These are phyloP conservation scores for Torrubiellomyces zombiae DNA, from an alignment of 2,329 filamentous ascomycete species.

Conservation along the genomic window DNA sequence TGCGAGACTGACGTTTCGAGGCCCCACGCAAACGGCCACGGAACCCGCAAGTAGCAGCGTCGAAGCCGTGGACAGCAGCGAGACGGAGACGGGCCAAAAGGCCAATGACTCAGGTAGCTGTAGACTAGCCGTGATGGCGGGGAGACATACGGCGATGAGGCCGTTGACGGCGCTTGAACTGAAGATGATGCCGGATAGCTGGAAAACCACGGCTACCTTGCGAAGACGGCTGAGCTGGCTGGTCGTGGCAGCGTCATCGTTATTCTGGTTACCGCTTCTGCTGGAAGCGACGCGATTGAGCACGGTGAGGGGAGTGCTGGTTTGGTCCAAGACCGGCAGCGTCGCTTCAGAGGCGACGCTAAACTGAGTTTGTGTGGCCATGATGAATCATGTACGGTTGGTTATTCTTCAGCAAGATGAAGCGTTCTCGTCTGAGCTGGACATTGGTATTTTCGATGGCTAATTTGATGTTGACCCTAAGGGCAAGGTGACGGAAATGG, in stretches of 20 bases:
- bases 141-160: conserved; percentile 21
- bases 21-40: conserved; percentile 20
- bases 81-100: conserved; percentile 22
- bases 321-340: too few relatives aligned
- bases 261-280: conserved; percentile 1
- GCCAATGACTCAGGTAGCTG: conserved; percentile 15
- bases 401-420: too few relatives aligned
- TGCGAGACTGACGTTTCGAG: conserved; percentile 14
- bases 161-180: conserved; percentile 3
- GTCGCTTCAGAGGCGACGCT: too few relatives aligned
- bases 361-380: too few relatives aligned
- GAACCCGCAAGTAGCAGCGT: conserved; percentile 21
- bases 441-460: too few relatives aligned
- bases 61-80: conserved; percentile 17
- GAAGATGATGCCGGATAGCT: conserved; percentile 2
- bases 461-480: too few relatives aligned
- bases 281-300: too few relatives aligned
- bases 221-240: conserved; percentile 1
- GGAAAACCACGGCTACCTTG: conserved; percentile 1
- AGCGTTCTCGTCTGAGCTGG: too few relatives aligned
- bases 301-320: too few relatives aligned
- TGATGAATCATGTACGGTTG: too few relatives aligned
- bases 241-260: not conserved
- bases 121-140: conserved; percentile 21
- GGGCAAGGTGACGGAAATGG: too few relatives aligned